Percentiles rank a stretch among this genome's conserved stretches.
phyloP scores from a whole-genome alignment of 1,284 basidiomycete genomes.

The Blastosporella zonata region DNA sequence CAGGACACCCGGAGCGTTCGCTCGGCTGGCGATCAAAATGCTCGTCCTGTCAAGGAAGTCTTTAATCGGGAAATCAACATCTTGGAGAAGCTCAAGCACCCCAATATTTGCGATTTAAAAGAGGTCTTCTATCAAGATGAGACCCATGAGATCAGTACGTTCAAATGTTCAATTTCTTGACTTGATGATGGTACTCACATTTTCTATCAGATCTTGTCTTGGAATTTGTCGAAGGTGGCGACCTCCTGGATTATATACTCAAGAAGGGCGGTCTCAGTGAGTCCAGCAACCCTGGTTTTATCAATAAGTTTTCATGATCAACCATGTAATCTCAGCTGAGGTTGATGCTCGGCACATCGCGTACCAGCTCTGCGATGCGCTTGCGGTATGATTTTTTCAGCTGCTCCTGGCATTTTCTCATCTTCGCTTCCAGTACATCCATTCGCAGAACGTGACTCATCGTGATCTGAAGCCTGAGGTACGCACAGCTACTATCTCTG shows the following conservation, averaged over 20 bases:
- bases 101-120: slow-evolving; percentile 78
- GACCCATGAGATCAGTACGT: slow-evolving; percentile 67
- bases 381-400: slow-evolving; percentile 44
- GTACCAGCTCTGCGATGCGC: slow-evolving; percentile 71
- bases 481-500: slow-evolving; percentile 12
- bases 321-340: slow-evolving; percentile 39
- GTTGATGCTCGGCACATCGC: slow-evolving; percentile 57
- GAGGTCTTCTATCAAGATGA: slow-evolving; percentile 67
- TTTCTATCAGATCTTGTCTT: slow-evolving; percentile 61
- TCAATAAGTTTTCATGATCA: not conserved
- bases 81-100: slow-evolving; percentile 71
- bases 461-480: slow-evolving; percentile 92
- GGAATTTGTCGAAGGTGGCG: slow-evolving; percentile 83
- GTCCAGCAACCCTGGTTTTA: slow-evolving; percentile 28
- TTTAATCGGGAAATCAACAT: slow-evolving; percentile 80
- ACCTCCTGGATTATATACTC: slow-evolving; percentile 82
- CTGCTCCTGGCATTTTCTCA: slow-evolving; percentile 9
- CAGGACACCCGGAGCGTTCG: slow-evolving; percentile 41
- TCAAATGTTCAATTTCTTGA: slow-evolving; percentile 1
- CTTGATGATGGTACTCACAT: slow-evolving; percentile 9
- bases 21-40: slow-evolving; percentile 24
- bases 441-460: slow-evolving; percentile 75
- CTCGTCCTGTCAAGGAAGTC: slow-evolving; percentile 20
- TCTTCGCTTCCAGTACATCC: slow-evolving; percentile 57
- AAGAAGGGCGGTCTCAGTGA: slow-evolving; percentile 54